phyloP scores from a whole-genome alignment of 192 early-diverging fungal species.

The Tieghemiomyces parasiticus region DNA sequence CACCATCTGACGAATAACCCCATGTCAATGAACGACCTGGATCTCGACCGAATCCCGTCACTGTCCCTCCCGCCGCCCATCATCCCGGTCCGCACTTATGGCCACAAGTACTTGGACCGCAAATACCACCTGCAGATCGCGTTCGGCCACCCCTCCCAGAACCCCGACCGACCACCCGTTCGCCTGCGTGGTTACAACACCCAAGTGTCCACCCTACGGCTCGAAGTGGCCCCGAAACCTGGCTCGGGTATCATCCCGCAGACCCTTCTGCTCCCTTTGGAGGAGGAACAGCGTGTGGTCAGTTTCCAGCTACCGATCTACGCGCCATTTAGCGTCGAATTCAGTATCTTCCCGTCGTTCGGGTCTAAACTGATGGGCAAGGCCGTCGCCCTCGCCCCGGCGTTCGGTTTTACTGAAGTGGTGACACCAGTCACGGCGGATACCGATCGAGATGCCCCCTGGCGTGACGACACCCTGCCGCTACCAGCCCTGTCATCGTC shows the following conservation, averaged over 20 bases:
- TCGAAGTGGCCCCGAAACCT: slow-evolving; percentile 77
- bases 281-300: slow-evolving; percentile 60
- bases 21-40: slow-evolving; percentile 37
- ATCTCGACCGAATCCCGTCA: slow-evolving; percentile 84
- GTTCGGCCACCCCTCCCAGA: slow-evolving; percentile 27
- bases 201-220: slow-evolving; percentile 49
- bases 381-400: slow-evolving; percentile 59
- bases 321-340: slow-evolving; percentile 71
- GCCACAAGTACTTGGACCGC: slow-evolving; percentile 91
- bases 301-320: slow-evolving; percentile 70
- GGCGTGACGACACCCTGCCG: no score
- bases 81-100: slow-evolving; percentile 95
- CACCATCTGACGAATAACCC: slow-evolving; percentile 12
- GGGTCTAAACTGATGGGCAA: slow-evolving; percentile 86
- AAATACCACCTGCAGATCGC: slow-evolving; percentile 75
- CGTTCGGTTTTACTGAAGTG: slow-evolving; percentile 35
- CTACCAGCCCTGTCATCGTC: no score
- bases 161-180: slow-evolving; percentile 29
- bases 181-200: slow-evolving; percentile 38
- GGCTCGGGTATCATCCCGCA: slow-evolving; percentile 81
- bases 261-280: slow-evolving; percentile 76
- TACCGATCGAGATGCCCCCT: no score
- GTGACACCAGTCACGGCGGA: no score
- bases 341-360: slow-evolving; percentile 94
- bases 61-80: slow-evolving; percentile 93